Evolutionary conservation across 176 grass and related monocot species (phyloP).

Genomic region (sorghum (Sorghum bicolor)): DNA sequence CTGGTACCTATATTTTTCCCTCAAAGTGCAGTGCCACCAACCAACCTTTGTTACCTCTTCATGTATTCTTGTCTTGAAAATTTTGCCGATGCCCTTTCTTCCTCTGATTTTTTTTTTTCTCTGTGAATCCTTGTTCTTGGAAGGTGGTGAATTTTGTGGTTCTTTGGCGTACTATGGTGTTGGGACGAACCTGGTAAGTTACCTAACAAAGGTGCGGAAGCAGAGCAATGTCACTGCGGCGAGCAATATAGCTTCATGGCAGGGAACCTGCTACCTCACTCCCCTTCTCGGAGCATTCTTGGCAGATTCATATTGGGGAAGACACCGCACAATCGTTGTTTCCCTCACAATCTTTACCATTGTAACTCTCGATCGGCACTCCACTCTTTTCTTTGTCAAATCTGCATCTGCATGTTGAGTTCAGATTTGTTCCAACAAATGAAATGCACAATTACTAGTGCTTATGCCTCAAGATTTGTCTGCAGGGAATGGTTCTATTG

Average conservation of each 20-base stretch:
- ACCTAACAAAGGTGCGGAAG: constrained; percentile 47
- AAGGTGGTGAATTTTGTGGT: constrained; percentile 54
- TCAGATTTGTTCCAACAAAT: background rate
- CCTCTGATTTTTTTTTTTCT: background rate
- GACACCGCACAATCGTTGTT: constrained; percentile 45
- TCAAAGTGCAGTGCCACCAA: background rate
- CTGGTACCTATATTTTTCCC: background rate
- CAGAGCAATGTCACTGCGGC: constrained; percentile 54
- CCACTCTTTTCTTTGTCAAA: background rate
- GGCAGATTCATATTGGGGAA: constrained; percentile 76
- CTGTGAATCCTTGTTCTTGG: background rate
- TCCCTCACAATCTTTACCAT: constrained; percentile 39
- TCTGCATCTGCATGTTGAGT: background rate
- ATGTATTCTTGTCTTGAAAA: background rate
- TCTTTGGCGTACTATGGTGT: constrained; percentile 59
- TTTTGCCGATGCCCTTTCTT: background rate
- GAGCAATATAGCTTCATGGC: constrained; percentile 58
- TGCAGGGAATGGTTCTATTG: constrained; percentile 38
- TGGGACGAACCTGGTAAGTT: constrained; percentile 58
- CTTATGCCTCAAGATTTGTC: background rate
- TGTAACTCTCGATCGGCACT: background rate
- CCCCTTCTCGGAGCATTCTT: constrained; percentile 59
- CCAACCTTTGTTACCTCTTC: too few species aligned
- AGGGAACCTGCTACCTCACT: constrained; percentile 60
- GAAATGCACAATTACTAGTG: background rate